Conservation (phyloP, 2,329 filamentous ascomycete genomes). For the Sclerotinia trifoliorum region DNA sequence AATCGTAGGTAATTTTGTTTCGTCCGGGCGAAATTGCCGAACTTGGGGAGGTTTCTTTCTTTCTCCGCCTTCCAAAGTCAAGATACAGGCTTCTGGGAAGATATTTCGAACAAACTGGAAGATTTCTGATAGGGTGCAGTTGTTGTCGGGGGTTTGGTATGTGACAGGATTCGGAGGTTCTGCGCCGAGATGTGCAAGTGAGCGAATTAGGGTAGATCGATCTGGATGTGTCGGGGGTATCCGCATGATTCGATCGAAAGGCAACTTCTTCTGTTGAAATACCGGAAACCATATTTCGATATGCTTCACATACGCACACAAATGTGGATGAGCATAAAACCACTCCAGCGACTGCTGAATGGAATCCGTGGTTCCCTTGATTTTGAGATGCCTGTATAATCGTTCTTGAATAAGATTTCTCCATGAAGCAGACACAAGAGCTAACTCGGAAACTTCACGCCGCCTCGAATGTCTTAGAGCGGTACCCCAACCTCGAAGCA, state of each 20-base stretch:
- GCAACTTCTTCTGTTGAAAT: conserved; percentile 47
- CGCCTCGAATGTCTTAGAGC: conserved; percentile 65
- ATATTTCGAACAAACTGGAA: conserved; percentile 60
- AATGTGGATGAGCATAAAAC: conserved; percentile 57
- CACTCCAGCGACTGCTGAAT: conserved; percentile 59
- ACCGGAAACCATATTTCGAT: conserved; percentile 78
- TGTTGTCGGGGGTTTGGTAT: conserved; percentile 61
- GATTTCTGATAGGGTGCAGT: conserved; percentile 68
- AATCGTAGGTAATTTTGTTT: conserved; percentile 33
- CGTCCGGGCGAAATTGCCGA: conserved; percentile 47
- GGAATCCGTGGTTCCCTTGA: conserved; percentile 67
- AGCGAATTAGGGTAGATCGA: conserved; percentile 31
- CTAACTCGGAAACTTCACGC: conserved; percentile 64
- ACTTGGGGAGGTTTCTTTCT: conserved; percentile 73
- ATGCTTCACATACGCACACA: conserved; percentile 65
- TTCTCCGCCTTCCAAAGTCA: conserved; percentile 76
- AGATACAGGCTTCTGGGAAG: conserved; percentile 58
- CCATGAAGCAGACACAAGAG: conserved; percentile 63
- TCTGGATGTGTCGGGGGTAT: conserved; percentile 35
- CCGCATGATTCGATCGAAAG: conserved; percentile 34
- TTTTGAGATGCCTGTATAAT: conserved; percentile 72
- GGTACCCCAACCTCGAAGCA: conserved; percentile 61
- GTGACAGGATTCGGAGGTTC: conserved; percentile 51
- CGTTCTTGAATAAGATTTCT: conserved; percentile 66
- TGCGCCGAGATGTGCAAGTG: conserved; percentile 42